Percentiles rank a stretch among this genome's conserved stretches.
phyloP scores from a whole-genome alignment of 1,284 basidiomycete species.

The Fomitopsis betulina region DNA sequence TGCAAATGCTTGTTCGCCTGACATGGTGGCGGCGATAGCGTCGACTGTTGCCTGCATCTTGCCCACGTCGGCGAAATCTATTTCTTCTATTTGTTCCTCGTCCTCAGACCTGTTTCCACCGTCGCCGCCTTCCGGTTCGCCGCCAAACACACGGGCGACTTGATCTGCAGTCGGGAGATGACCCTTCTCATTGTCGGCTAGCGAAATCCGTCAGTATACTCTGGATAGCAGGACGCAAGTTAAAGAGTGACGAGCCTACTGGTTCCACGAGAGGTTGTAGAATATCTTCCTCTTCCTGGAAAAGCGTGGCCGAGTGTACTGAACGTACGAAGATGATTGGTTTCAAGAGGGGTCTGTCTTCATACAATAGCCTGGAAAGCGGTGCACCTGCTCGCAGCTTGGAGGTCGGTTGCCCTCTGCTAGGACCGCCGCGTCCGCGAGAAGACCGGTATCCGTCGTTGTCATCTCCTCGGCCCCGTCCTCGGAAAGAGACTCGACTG shows the following conservation, averaged over 20 bases:
- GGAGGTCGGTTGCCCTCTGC: slow-evolving; percentile 14
- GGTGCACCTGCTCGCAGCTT: slow-evolving; percentile 34
- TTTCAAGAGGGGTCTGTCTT: slow-evolving; percentile 54
- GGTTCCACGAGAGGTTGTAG: slow-evolving; percentile 50
- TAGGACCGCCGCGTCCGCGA: slow-evolving; percentile 21
- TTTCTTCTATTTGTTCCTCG: slow-evolving; percentile 49
- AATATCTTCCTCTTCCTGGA: slow-evolving; percentile 64
- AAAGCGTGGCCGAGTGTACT: slow-evolving; percentile 49
- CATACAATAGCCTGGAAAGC: slow-evolving; percentile 50
- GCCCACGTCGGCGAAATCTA: slow-evolving; percentile 60
- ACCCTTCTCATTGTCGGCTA: slow-evolving; percentile 44
- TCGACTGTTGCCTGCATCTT: slow-evolving; percentile 37
- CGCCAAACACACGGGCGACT: slow-evolving; percentile 56
- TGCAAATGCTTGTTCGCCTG: slow-evolving; percentile 2
- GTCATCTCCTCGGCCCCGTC: slow-evolving; percentile 19
- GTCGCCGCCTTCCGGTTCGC: slow-evolving; percentile 15
- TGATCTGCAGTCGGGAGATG: slow-evolving; percentile 63
- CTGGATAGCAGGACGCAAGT: not conserved
- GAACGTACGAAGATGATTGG: slow-evolving; percentile 69
- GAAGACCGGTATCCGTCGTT: slow-evolving; percentile 2
- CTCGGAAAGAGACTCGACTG: slow-evolving; percentile 15
- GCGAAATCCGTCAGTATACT: slow-evolving; percentile 2
- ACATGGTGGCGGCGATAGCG: slow-evolving; percentile 14
- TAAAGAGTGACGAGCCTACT: slow-evolving; percentile 36
- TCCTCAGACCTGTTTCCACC: slow-evolving; percentile 19